A percentile compares a stretch with the other conserved stretches of the same genome.
Evolutionary conservation across 768 basidiomycete genomes (phyloP).

Genomic region (Podaxis pistillaris): DNA sequence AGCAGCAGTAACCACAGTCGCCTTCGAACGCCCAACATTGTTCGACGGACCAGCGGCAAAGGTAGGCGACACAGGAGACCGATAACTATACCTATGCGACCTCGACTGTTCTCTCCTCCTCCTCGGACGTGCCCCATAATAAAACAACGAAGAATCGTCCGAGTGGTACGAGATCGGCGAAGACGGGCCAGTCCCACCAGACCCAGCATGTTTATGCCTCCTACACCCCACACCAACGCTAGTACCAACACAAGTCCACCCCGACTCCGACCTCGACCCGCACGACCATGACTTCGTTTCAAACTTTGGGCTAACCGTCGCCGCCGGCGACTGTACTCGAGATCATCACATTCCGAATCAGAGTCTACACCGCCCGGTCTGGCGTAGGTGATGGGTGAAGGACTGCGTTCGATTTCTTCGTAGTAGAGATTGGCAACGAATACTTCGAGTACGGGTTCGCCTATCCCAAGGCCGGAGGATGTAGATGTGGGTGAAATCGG

Average conservation of each 20-base stretch:
- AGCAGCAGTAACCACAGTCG: background rate
- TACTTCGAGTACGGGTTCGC: constrained; percentile 1
- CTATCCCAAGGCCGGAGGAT: background rate
- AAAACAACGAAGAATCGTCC: constrained; percentile 7
- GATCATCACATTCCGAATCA: background rate
- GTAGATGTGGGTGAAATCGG: background rate
- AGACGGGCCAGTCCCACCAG: background rate
- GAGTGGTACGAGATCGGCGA: constrained; percentile 12
- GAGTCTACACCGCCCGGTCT: constrained; percentile 3
- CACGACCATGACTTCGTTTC: background rate
- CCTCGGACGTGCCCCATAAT: constrained; percentile 11
- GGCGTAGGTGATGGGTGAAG: constrained; percentile 10
- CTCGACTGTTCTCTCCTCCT: constrained; percentile 23
- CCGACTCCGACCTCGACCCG: background rate
- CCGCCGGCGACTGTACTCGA: background rate
- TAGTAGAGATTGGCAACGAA: constrained; percentile 11
- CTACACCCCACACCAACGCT: background rate
- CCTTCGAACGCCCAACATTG: background rate
- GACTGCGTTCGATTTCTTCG: constrained; percentile 6
- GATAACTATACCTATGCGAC: constrained; percentile 26
- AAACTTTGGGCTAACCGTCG: background rate
- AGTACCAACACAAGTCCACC: background rate
- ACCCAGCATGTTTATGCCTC: background rate
- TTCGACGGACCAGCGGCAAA: background rate
- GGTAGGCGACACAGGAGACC: constrained; percentile 14